Evolutionary conservation across 495 filamentous ascomycete genomes (phyloP).

Genomic region (Annulohypoxylon moriforme): DNA sequence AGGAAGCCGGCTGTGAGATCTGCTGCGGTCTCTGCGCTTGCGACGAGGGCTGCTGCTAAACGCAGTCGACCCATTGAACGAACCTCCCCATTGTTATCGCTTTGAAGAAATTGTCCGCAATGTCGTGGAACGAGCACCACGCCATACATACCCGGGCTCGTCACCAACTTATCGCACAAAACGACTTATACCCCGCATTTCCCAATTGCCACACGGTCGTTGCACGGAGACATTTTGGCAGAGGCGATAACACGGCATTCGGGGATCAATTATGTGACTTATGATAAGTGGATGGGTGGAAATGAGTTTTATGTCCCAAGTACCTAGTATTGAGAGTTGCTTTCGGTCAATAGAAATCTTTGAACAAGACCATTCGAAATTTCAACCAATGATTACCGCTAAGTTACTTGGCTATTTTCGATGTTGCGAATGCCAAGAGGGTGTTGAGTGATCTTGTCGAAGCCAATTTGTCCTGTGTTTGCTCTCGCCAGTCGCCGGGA

Average conservation of each 20-base stretch:
- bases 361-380: background rate
- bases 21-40: constrained; percentile 52
- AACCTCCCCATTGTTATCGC: background rate
- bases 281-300: background rate
- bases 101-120: background rate
- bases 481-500: background rate
- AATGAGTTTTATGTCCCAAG: constrained; percentile 4
- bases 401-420: background rate
- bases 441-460: background rate
- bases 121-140: constrained; percentile 19
- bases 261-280: constrained; percentile 7
- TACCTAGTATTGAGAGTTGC: background rate
- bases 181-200: constrained; percentile 19
- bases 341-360: constrained; percentile 28
- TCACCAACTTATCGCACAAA: constrained; percentile 2
- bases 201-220: constrained; percentile 4
- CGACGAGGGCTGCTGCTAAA: constrained; percentile 51
- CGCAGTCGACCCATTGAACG: constrained; percentile 1
- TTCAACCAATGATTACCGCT: background rate
- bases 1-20: constrained; percentile 50
- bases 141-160: background rate
- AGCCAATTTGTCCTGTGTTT: background rate
- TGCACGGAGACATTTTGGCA: constrained; percentile 9
- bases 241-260: constrained; percentile 19
- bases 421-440: background rate